These are phyloP conservation scores for Rhodotorula sp. DNA, from an alignment of 1,284 basidiomycete species.

Conservation along the genomic window DNA sequence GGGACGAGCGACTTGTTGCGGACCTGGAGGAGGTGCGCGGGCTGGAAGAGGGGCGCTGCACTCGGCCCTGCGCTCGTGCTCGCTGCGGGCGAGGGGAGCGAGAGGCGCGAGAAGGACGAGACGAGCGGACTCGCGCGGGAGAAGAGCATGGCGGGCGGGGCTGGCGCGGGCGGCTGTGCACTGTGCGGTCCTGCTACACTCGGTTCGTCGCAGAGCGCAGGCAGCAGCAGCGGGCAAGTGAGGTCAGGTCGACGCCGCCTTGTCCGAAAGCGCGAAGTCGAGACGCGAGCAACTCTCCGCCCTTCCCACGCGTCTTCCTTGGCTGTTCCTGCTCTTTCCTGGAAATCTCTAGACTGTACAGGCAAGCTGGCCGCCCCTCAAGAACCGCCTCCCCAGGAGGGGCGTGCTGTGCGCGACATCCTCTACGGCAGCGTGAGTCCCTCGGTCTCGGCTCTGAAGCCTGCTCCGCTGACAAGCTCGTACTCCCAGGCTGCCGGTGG, in stretches of 20 bases:
- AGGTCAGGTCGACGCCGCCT: too few relatives aligned
- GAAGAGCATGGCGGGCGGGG: not conserved
- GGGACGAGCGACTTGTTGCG: slow-evolving; percentile 44
- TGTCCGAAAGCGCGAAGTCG: too few relatives aligned
- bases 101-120: slow-evolving; percentile 12
- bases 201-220: too few relatives aligned
- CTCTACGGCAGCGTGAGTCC: slow-evolving; percentile 55
- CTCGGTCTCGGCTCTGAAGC: not conserved
- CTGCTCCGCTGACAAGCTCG: not conserved
- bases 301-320: too few relatives aligned
- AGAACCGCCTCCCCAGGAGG: slow-evolving; percentile 26
- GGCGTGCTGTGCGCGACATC: slow-evolving; percentile 47
- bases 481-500: slow-evolving; percentile 22
- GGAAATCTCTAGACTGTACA: too few relatives aligned
- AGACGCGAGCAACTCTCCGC: too few relatives aligned
- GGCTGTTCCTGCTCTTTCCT: too few relatives aligned
- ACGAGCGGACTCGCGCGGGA: slow-evolving; percentile 8
- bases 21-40: slow-evolving; percentile 26
- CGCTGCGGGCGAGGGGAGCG: not conserved
- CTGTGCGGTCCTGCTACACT: too few relatives aligned
- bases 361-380: slow-evolving; percentile 29
- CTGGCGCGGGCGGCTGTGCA: not conserved
- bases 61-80: not conserved
- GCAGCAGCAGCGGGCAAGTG: too few relatives aligned
- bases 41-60: slow-evolving; percentile 17